phyloP scores from a whole-genome alignment of 2,329 filamentous ascomycete genomes.

The Fusarium xyrophilum region DNA sequence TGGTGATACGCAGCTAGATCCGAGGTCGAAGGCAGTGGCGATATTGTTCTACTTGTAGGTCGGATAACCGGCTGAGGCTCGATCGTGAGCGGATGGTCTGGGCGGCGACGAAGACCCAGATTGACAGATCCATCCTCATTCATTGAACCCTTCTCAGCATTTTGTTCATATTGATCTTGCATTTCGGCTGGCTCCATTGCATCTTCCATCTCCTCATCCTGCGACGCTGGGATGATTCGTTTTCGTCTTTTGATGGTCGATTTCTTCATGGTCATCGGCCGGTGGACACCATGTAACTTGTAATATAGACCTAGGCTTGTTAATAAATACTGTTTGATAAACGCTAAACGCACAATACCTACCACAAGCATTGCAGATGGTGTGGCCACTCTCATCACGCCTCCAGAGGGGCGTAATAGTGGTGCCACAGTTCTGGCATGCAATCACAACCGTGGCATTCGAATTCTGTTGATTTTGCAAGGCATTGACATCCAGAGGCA shows the following conservation, averaged over 20 bases:
- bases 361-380: constrained; percentile 99
- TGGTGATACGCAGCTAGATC: constrained; percentile 62
- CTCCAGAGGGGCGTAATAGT: constrained; percentile 97
- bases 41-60: constrained; percentile 53
- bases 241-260: constrained; percentile 95
- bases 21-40: constrained; percentile 51
- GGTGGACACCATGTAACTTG: constrained; percentile 91
- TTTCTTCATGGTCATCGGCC: constrained; percentile 99
- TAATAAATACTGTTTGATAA: constrained; percentile 7
- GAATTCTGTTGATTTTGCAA: constrained; percentile 42
- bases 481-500: constrained; percentile 48
- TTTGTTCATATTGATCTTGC: constrained; percentile 47
- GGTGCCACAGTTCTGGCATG: constrained; percentile 96
- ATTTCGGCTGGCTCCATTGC: constrained; percentile 54
- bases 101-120: constrained; percentile 61
- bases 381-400: constrained; percentile 91
- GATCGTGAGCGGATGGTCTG: constrained; percentile 54
- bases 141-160: constrained; percentile 60
- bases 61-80: constrained; percentile 55
- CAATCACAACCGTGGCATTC: constrained; percentile 67
- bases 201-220: constrained; percentile 59
- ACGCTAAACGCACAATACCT: constrained; percentile 49
- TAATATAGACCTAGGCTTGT: constrained; percentile 79
- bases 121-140: constrained; percentile 72
- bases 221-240: constrained; percentile 83